Conservation (phyloP, 352 stramenopile genomes). For the Globisporangium spiculum region DNA sequence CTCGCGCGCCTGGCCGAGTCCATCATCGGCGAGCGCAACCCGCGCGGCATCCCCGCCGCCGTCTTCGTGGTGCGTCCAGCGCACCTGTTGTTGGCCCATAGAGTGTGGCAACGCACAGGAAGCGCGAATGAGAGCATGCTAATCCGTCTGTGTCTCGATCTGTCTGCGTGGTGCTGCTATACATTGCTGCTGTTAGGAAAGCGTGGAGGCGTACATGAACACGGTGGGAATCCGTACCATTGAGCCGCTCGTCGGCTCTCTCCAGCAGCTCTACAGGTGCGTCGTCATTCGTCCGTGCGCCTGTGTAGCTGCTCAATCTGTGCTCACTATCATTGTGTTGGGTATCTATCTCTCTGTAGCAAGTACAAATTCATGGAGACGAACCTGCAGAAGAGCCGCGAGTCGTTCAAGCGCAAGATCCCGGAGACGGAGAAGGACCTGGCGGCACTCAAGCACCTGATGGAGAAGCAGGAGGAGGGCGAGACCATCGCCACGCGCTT, state of each 20-base stretch:
- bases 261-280: constrained; percentile 83
- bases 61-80: constrained; percentile 64
- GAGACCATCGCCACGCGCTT: constrained; percentile 90
- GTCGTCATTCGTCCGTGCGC: not conserved
- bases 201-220: constrained; percentile 69
- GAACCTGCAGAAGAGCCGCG: constrained; percentile 80
- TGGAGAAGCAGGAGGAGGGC: constrained; percentile 63
- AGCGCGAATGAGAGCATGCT: too few relatives aligned
- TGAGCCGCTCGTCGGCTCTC: constrained; percentile 70
- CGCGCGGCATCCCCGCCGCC: constrained; percentile 71
- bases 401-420: constrained; percentile 88
- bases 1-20: constrained; percentile 61
- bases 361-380: constrained; percentile 92
- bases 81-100: not conserved
- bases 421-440: constrained; percentile 90
- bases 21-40: constrained; percentile 81
- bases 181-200: constrained; percentile 33
- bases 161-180: constrained; percentile 2
- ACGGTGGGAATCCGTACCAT: constrained; percentile 53
- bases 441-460: constrained; percentile 43
- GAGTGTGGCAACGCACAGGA: not conserved
- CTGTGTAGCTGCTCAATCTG: not conserved
- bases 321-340: not conserved
- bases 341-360: constrained; percentile 24
- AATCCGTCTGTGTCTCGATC: not conserved